Conservation (phyloP, 768 basidiomycete species). For the Coprinopsis marcescibilis region DNA sequence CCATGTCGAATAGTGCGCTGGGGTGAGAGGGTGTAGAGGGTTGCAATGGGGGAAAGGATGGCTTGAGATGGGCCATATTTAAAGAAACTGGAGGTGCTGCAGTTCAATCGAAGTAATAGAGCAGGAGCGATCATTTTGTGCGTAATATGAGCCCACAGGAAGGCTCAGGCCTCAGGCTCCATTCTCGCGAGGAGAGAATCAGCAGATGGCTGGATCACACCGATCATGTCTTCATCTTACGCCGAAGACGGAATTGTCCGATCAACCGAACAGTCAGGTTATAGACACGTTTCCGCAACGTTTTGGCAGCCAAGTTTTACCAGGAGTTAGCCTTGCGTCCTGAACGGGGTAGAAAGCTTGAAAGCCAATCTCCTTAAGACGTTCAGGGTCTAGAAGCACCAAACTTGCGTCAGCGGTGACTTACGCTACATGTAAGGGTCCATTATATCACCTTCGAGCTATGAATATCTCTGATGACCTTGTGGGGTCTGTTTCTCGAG, state of each 20-base stretch:
- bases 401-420: conserved; percentile 3
- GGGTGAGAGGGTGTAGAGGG: conserved; percentile 21
- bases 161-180: conserved; percentile 28
- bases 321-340: conserved; percentile 24
- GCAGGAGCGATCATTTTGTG: conserved; percentile 38
- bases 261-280: conserved; percentile 30
- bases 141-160: conserved; percentile 46
- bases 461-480: no score
- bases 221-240: conserved; percentile 34
- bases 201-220: conserved; percentile 40
- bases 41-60: conserved; percentile 22
- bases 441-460: no score
- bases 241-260: conserved; percentile 43
- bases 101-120: conserved; percentile 33
- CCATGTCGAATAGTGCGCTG: conserved; percentile 46
- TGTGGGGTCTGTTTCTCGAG: no score
- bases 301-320: conserved; percentile 29
- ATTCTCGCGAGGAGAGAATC: conserved; percentile 40
- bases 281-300: conserved; percentile 40
- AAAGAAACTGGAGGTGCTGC: conserved; percentile 32
- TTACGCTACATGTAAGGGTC: no score
- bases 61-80: conserved; percentile 47
- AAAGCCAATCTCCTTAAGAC: conserved; percentile 24
- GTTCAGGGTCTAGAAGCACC: conserved; percentile 2
- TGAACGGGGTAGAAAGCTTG: conserved; percentile 20